A percentile compares a stretch with the other conserved stretches of the same genome.
phyloP scores from a whole-genome alignment of 78 protist species.

The Chrysochromulina parva region DNA sequence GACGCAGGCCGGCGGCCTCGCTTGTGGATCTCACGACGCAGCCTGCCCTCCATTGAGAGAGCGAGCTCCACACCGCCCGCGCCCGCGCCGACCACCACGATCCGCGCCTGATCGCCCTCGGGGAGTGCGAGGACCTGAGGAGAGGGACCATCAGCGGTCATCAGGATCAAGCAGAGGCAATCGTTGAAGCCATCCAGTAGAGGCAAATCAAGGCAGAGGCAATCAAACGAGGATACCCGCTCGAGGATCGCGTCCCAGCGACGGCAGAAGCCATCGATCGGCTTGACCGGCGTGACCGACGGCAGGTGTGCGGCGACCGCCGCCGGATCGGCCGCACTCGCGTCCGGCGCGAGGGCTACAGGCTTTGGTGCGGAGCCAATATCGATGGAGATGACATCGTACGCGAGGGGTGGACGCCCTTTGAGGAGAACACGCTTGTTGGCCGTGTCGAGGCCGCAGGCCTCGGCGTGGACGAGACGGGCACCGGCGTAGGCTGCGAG shows the following conservation, averaged over 20 bases:
- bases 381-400: slow-evolving; percentile 56
- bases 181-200: too few species aligned
- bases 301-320: neutral
- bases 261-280: slow-evolving; percentile 44
- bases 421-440: neutral
- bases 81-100: slow-evolving; percentile 41
- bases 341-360: neutral
- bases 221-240: neutral
- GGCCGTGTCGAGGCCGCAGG: neutral
- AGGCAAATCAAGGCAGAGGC: too few species aligned
- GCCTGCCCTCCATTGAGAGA: slow-evolving; percentile 12
- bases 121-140: neutral
- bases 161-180: too few species aligned
- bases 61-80: slow-evolving; percentile 55
- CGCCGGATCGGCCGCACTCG: neutral
- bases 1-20: neutral
- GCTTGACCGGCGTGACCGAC: slow-evolving; percentile 50
- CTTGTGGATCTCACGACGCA: neutral
- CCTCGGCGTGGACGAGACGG: slow-evolving; percentile 37
- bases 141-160: too few species aligned
- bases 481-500: neutral
- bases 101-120: neutral
- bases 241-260: slow-evolving; percentile 40
- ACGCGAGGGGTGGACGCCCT: slow-evolving; percentile 36
- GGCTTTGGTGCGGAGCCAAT: slow-evolving; percentile 11